These are phyloP conservation scores for Fusarium xylarioides DNA, from an alignment of 2,329 filamentous ascomycete genomes.

Conservation along the genomic window DNA sequence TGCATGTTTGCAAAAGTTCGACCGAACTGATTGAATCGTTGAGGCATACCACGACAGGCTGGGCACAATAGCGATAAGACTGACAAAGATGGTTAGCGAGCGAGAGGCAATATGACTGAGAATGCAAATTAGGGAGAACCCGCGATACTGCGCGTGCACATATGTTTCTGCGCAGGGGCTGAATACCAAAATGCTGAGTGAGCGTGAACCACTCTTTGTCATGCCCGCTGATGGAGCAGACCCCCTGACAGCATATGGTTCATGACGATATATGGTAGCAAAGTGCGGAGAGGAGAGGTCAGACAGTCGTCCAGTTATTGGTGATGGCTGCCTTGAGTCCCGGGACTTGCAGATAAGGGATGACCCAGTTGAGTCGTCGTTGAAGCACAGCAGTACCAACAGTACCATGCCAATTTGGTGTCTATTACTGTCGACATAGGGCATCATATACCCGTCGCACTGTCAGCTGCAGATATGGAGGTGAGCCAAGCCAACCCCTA, in stretches of 20 bases:
- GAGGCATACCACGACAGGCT: background rate
- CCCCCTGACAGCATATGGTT: slow-evolving; percentile 17
- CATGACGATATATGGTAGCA: slow-evolving; percentile 9
- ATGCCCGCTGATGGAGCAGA: slow-evolving; percentile 17
- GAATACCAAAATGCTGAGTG: slow-evolving; percentile 15
- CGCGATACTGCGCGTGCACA: slow-evolving; percentile 8
- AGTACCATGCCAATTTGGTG: background rate
- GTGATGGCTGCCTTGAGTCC: slow-evolving; percentile 9
- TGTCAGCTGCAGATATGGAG: background rate
- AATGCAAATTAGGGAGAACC: background rate
- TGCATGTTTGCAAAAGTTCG: background rate
- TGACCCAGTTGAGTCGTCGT: background rate
- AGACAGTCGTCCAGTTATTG: slow-evolving; percentile 5
- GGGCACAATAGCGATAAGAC: background rate
- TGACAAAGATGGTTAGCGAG: background rate
- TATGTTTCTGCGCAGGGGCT: slow-evolving; percentile 3
- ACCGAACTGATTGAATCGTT: background rate
- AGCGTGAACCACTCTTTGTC: slow-evolving; percentile 17
- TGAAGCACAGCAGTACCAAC: slow-evolving; percentile 6
- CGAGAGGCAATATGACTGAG: slow-evolving; percentile 3
- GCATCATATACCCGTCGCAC: slow-evolving; percentile 1
- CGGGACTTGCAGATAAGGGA: slow-evolving; percentile 1
- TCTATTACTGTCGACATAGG: background rate
- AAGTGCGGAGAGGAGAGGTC: slow-evolving; percentile 6
- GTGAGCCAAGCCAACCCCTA: slow-evolving; percentile 5